Evolutionary conservation across 1,284 basidiomycete genomes (phyloP), one percentile per base, ranked within the genome.

Genomic region (Fomes fomentarius): DNA sequence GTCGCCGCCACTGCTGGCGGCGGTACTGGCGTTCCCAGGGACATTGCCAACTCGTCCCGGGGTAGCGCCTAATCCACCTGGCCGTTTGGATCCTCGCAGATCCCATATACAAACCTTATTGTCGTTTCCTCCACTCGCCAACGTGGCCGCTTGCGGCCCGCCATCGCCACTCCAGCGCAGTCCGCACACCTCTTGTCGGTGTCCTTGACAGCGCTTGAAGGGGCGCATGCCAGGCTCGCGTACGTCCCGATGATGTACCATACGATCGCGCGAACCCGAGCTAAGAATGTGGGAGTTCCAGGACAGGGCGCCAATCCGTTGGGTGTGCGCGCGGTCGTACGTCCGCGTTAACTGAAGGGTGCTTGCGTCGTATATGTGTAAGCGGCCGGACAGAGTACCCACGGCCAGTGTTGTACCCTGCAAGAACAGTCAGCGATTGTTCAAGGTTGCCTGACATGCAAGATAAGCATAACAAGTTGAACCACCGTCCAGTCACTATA

Each of bases 21-120:
- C 37, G 3, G 56, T 60, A 28, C 62, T 66, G 3, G 65, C 63
- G 21, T 67, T 68, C 24, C 65, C 65, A 11, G 66, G 64, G 3
- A 67, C 68, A 50, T 64, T 70, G 15, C 66, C 68, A 2, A 61
- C 62, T 40, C 51, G 63, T 56, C 54, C 65, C 56, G 35, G 63
- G 3, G 56, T 53, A 55, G 50, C 66, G 52, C 61, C 61, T 21
- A 47, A 63, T 2, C 56, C 56, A 60, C 54, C 71, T 53, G 74
- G 71, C 35, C 88, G 70, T 63, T 76, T 77, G 3, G 82, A 82
- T 2, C 87, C 86, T 22, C 89, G 74, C 53, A 91, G 66, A 64
- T 97, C 94, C 94, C 96, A 99, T 50, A 99, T 93, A 64, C 94
- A 94, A 9, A 99, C 89, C 75, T 97, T 96, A 75, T 99, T 99